Base-by-base conservation (phyloP, 106 monocot species). In the Vanilla planifolia region DNA sequence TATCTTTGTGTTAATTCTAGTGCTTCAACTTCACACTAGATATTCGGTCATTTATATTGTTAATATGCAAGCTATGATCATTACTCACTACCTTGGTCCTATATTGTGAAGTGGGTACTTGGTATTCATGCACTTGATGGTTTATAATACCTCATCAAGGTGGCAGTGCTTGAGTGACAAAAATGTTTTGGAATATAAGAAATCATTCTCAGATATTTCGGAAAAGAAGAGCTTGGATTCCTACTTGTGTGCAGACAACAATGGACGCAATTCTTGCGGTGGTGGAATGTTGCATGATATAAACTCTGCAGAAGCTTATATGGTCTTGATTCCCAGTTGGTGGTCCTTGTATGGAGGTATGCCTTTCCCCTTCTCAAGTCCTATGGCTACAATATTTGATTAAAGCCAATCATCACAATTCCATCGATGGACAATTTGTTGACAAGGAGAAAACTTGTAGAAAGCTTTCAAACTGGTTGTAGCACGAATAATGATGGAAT, bases 301-400 rank as follows among this genome's bases (percentile, higher is more conserved):
- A 28, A 66, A 63, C 14, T 5, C 23, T 26, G 19, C 58, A 19
- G 51, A 66, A 24, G 15, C 50, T 41, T 24, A 48, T 6, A 25
- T 51, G 10, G 40, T 59, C 15, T 63, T 70, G 64, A 13, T 78
- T 3, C 82, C 78, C 46, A 51, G 23, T 72, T 70, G 46, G 74
- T 82, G 82, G 72, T 3, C 72, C 16, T 69, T 53, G n/a, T 58
- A 51, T 56, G 73, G 80, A 16, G 43, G 50, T n/a, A 27, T 75
- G 0, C 41, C 67, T 21, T 66, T 64, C 25, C 68, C 71, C 16
- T 45, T 66, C 6, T 40, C 55, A 29, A 51, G 50, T 24, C 13
- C 50, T n/a, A 1, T 25, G 8, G 26, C 11, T 50, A 1, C 50
- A 50, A 20, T 8, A 6, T 50, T 26, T 21, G 50, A 50, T 50